Evolutionary conservation across 805 yeast species (phyloP).

Genomic region (Pichia scutulata): DNA sequence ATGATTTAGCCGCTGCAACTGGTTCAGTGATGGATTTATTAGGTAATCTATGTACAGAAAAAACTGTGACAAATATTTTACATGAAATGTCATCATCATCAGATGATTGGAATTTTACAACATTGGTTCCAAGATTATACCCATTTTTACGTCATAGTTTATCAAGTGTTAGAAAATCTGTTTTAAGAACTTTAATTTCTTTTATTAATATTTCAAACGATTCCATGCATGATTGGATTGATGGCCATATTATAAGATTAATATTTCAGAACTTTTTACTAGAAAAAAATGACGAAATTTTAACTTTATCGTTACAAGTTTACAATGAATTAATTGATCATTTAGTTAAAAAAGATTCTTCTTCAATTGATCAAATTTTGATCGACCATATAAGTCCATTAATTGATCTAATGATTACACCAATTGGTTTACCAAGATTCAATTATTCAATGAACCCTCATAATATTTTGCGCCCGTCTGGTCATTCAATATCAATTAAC

Average conservation of each 20-base stretch:
- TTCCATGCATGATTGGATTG: slow-evolving; percentile 59
- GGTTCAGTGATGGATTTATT: slow-evolving; percentile 94
- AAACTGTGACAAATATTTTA: slow-evolving; percentile 66
- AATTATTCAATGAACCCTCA: slow-evolving; percentile 75
- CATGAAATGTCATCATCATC: slow-evolving; percentile 43
- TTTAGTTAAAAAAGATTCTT: slow-evolving; percentile 25
- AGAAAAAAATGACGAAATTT: slow-evolving; percentile 77
- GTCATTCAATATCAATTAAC: slow-evolving; percentile 32
- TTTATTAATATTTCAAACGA: slow-evolving; percentile 51
- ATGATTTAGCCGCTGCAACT: slow-evolving; percentile 89
- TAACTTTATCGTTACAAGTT: slow-evolving; percentile 53
- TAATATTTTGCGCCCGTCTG: slow-evolving; percentile 77
- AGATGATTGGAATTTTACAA: slow-evolving; percentile 45
- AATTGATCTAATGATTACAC: slow-evolving; percentile 73
- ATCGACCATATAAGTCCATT: slow-evolving; percentile 51
- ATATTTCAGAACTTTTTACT: slow-evolving; percentile 80
- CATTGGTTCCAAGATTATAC: slow-evolving; percentile 80
- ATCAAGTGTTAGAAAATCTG: slow-evolving; percentile 83
- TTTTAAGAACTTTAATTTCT: slow-evolving; percentile 69
- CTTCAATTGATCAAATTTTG: slow-evolving; percentile 47
- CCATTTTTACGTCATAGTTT: slow-evolving; percentile 94
- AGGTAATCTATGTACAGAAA: slow-evolving; percentile 78
- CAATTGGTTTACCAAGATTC: slow-evolving; percentile 88
- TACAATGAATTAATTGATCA: slow-evolving; percentile 50
- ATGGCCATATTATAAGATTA: slow-evolving; percentile 63